Evolutionary conservation across 2,329 filamentous ascomycete species (phyloP).

Genomic region (Verticillium longisporum): DNA sequence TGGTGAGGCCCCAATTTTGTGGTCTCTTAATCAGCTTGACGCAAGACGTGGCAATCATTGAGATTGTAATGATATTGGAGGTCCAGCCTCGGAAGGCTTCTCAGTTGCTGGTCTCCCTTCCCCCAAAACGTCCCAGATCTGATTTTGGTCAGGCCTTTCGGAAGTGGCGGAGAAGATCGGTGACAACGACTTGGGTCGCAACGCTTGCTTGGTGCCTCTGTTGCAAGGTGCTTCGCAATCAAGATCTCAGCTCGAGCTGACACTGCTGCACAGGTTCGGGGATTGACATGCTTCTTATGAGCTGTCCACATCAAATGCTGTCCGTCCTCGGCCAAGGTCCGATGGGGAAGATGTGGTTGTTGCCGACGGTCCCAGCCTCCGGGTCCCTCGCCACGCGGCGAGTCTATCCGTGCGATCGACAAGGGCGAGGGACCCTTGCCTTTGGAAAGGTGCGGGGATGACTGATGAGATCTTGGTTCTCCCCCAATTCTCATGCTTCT

Average conservation of each 20-base stretch:
- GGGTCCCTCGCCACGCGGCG: slow-evolving; percentile 1
- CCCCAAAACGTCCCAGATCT: not conserved
- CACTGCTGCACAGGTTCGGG: not conserved
- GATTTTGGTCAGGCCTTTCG: not conserved
- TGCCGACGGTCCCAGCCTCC: slow-evolving; percentile 1
- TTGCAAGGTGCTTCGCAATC: not conserved
- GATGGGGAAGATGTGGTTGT: not conserved
- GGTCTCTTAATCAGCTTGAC: not conserved
- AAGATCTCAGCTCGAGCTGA: not conserved
- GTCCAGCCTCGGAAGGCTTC: not conserved
- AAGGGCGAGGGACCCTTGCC: not conserved
- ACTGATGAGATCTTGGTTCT: not conserved
- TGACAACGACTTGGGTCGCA: not conserved
- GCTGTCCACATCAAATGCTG: not conserved
- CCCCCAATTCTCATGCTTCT: not conserved
- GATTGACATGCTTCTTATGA: not conserved
- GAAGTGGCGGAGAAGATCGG: not conserved
- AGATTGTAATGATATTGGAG: not conserved
- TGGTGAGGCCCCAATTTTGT: not conserved
- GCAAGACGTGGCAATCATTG: not conserved
- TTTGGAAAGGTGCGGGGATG: not conserved
- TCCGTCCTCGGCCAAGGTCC: not conserved
- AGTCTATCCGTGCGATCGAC: slow-evolving; percentile 1
- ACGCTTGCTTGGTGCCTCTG: not conserved
- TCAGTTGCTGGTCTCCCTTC: not conserved